Evolutionary conservation across 2,329 filamentous ascomycete genomes (phyloP).

Genomic region (Dothidotthia symphoricarpi): DNA sequence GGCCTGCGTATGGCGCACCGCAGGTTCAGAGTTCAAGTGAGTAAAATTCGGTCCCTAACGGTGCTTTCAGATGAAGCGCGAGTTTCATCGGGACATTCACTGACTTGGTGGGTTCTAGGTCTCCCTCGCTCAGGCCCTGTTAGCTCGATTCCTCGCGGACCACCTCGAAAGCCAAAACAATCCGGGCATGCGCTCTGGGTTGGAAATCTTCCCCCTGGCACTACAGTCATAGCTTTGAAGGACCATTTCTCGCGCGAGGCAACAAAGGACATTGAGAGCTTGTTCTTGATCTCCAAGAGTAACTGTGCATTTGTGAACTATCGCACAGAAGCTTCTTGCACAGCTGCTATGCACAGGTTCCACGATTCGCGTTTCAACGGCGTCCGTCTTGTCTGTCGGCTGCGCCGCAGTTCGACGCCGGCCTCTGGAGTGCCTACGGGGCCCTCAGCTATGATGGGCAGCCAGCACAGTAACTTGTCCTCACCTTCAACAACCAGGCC

Average conservation of each 20-base stretch:
- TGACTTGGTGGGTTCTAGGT: slow-evolving; percentile 13
- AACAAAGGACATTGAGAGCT: slow-evolving; percentile 72
- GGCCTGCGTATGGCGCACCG: slow-evolving; percentile 15
- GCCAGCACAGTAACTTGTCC: slow-evolving; percentile 22
- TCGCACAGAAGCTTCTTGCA: slow-evolving; percentile 72
- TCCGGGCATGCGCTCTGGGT: slow-evolving; percentile 93
- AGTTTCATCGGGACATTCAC: neutral
- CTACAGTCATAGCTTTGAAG: slow-evolving; percentile 79
- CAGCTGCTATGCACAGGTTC: slow-evolving; percentile 74
- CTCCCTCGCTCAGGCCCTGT: slow-evolving; percentile 22
- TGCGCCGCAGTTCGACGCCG: slow-evolving; percentile 60
- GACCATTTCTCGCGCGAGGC: slow-evolving; percentile 84
- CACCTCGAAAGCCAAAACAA: slow-evolving; percentile 64
- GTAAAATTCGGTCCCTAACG: slow-evolving; percentile 1
- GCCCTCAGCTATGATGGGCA: slow-evolving; percentile 49
- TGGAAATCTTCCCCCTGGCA: slow-evolving; percentile 84
- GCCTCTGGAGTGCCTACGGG: slow-evolving; percentile 54
- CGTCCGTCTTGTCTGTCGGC: slow-evolving; percentile 78
- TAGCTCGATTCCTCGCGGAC: slow-evolving; percentile 55
- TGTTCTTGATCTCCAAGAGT: slow-evolving; percentile 94
- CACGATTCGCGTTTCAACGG: slow-evolving; percentile 89
- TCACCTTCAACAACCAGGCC: slow-evolving; percentile 28
- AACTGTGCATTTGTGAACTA: slow-evolving; percentile 98
- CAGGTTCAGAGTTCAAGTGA: slow-evolving; percentile 19
- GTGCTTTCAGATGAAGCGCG: too few species aligned